phyloP scores from a whole-genome alignment of 1,139 yeast genomes.

The Arxiozyma heterogenica region DNA sequence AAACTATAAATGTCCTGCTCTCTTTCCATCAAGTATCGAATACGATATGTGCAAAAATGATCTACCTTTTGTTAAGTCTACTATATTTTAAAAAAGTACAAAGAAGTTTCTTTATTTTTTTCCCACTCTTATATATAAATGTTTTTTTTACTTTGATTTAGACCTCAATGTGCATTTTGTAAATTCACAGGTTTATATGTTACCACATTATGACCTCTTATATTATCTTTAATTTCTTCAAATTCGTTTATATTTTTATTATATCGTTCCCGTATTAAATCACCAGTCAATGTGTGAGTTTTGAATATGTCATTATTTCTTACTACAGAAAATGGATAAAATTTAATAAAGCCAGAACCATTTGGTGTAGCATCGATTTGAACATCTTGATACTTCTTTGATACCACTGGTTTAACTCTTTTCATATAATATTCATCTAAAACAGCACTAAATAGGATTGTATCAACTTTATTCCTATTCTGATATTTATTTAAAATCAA shows the following conservation, averaged over 20 bases:
- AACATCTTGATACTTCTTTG: conserved; percentile 50
- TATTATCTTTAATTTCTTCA: conserved; percentile 12
- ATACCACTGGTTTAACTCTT: conserved; percentile 53
- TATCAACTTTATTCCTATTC: conserved; percentile 47
- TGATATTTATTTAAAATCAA: conserved; percentile 40
- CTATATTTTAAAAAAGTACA: too few relatives aligned
- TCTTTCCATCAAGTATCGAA: too few relatives aligned
- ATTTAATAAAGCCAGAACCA: conserved; percentile 32
- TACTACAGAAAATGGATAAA: conserved; percentile 35
- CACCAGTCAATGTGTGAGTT: conserved; percentile 25
- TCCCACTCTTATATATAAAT: background rate
- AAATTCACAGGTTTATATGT: conserved; percentile 4
- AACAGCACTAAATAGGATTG: conserved; percentile 51
- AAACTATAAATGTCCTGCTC: too few relatives aligned
- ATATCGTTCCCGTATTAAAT: conserved; percentile 18
- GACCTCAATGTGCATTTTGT: conserved; percentile 4
- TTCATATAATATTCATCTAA: conserved; percentile 56
- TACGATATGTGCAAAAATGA: too few relatives aligned
- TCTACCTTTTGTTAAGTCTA: too few relatives aligned
- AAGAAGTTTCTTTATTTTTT: too few relatives aligned
- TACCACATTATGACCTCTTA: conserved; percentile 10
- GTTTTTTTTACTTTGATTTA: background rate
- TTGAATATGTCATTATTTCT: conserved; percentile 17
- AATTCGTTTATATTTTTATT: conserved; percentile 18
- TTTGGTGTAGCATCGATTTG: conserved; percentile 50